Conservation (phyloP, 352 stramenopile species). For the Globisporangium carolinianum region DNA sequence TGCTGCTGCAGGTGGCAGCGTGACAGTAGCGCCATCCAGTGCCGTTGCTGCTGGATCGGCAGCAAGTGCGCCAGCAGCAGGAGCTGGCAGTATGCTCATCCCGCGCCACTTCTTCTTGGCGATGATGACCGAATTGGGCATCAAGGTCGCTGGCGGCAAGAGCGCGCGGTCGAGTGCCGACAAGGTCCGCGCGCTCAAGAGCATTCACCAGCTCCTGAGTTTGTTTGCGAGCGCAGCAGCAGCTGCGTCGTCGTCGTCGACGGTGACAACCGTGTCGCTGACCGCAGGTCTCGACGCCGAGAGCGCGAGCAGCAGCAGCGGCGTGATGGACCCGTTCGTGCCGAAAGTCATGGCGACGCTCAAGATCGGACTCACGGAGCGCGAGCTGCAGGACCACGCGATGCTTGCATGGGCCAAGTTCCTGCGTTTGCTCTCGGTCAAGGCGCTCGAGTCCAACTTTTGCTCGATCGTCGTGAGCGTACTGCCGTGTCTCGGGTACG, state of each 20-base stretch:
- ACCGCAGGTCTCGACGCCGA: conserved; percentile 13
- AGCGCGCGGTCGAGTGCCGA: conserved; percentile 17
- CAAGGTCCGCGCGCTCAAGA: conserved; percentile 63
- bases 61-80: conserved; percentile 7
- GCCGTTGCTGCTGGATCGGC: conserved; percentile 1
- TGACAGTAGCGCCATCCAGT: no score
- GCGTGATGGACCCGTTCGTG: conserved; percentile 74
- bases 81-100: conserved; percentile 38
- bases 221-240: conserved; percentile 32
- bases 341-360: conserved; percentile 88
- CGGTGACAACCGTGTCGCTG: not conserved
- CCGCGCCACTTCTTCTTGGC: conserved; percentile 73
- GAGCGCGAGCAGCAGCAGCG: conserved; percentile 18
- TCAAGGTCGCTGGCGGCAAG: conserved; percentile 41
- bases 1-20: no score
- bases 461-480: conserved; percentile 85
- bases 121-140: conserved; percentile 76
- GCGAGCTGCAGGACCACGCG: conserved; percentile 43
- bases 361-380: conserved; percentile 65
- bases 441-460: conserved; percentile 78
- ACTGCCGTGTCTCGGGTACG: conserved; percentile 58
- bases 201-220: conserved; percentile 62
- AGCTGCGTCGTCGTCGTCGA: not conserved
- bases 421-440: conserved; percentile 68
- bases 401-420: conserved; percentile 77